Evolutionary conservation across 306 rosid genomes (phyloP).

Genomic region (Acacia melanoxylon): DNA sequence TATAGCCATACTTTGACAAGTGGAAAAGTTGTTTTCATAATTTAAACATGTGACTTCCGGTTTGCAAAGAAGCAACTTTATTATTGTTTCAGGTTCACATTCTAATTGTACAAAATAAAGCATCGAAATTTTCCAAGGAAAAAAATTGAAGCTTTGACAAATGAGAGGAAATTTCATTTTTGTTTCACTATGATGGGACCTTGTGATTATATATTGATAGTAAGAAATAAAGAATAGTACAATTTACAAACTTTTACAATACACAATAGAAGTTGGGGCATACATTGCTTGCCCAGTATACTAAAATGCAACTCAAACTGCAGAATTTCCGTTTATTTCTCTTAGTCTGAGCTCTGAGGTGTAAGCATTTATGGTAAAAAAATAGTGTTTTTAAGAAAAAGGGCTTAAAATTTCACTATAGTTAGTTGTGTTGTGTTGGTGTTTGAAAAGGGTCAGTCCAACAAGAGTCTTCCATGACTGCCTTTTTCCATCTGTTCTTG

Average conservation of each 20-base stretch:
- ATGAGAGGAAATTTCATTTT: background rate
- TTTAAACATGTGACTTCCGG: too few species aligned
- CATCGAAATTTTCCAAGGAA: background rate
- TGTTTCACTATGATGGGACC: background rate
- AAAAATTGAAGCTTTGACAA: background rate
- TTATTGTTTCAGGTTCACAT: too few species aligned
- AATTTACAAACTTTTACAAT: background rate
- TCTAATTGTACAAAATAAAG: background rate
- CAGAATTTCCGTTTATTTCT: background rate
- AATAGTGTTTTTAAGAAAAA: background rate
- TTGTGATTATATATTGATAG: background rate
- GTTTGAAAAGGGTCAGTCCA: conserved; percentile 39
- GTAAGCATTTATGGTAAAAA: background rate
- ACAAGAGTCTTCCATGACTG: conserved; percentile 35
- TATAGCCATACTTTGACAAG: too few species aligned
- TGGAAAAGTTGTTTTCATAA: too few species aligned
- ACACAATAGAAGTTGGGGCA: too few species aligned
- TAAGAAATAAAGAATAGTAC: background rate
- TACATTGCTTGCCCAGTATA: background rate
- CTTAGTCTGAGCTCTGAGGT: background rate
- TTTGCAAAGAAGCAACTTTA: too few species aligned
- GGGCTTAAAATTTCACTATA: background rate
- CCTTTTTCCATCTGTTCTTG: conserved; percentile 51
- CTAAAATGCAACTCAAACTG: background rate
- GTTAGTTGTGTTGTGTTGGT: conserved; percentile 11